These are phyloP conservation scores for Exophiala sp. DNA, from an alignment of 2,329 filamentous ascomycete species.

Conservation along the genomic window DNA sequence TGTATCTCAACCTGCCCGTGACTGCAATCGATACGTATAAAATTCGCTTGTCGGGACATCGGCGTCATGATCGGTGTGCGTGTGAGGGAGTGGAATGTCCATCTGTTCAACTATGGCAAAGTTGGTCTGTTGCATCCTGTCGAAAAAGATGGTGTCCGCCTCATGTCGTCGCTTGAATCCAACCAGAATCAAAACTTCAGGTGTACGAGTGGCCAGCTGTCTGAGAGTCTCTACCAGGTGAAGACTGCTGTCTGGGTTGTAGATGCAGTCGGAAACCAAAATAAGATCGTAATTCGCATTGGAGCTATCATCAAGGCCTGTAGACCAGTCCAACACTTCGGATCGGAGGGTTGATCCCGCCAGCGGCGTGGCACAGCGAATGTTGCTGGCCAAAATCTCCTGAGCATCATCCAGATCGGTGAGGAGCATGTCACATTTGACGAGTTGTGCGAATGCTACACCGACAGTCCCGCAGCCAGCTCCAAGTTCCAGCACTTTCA, in stretches of 20 bases:
- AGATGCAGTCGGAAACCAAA: constrained; percentile 65
- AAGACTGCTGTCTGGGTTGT: constrained; percentile 62
- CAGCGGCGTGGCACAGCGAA: constrained; percentile 40
- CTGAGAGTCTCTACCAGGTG: constrained; percentile 55
- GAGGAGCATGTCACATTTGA: constrained; percentile 50
- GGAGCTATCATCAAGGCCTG: constrained; percentile 38
- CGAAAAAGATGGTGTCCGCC: constrained; percentile 61
- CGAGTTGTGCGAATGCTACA: constrained; percentile 53
- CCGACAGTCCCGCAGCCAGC: constrained; percentile 65
- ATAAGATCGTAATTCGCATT: constrained; percentile 50
- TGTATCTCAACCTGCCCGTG: no score
- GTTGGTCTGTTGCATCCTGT: constrained; percentile 46
- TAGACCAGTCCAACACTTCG: constrained; percentile 57
- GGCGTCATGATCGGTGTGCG: constrained; percentile 32
- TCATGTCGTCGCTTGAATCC: constrained; percentile 63
- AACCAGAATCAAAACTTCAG: constrained; percentile 50
- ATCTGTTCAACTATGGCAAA: constrained; percentile 34
- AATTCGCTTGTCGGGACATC: constrained; percentile 37
- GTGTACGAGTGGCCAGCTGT: constrained; percentile 44
- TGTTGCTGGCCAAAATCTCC: constrained; percentile 55
- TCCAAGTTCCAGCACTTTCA: constrained; percentile 59
- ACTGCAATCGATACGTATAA: constrained; percentile 19
- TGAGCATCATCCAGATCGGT: constrained; percentile 62
- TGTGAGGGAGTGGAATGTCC: constrained; percentile 34
- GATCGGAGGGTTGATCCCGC: constrained; percentile 44